Conservation (phyloP, 2,329 filamentous ascomycete genomes). For the Myriosclerotinia duriaeana region DNA sequence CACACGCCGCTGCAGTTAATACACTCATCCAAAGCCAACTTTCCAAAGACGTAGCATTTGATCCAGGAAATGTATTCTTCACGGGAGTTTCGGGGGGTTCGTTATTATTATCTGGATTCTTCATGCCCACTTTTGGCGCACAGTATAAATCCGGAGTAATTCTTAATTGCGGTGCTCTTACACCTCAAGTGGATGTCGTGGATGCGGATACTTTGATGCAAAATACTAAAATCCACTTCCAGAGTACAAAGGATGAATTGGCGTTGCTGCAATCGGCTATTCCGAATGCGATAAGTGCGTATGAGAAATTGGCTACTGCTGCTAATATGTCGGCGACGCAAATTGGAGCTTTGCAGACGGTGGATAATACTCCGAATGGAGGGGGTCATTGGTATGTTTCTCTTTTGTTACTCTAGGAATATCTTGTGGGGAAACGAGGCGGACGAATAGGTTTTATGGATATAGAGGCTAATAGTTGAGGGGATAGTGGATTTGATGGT, state of each 20-base stretch:
- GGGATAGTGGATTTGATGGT: constrained; percentile 52
- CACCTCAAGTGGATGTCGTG: constrained; percentile 53
- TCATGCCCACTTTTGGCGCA: constrained; percentile 51
- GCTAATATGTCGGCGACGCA: constrained; percentile 48
- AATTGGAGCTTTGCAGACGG: constrained; percentile 55
- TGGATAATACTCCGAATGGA: constrained; percentile 55
- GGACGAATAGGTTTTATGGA: too few species aligned
- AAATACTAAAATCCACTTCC: constrained; percentile 55
- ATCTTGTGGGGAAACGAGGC: too few species aligned
- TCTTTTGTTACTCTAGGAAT: background rate
- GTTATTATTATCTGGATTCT: constrained; percentile 56
- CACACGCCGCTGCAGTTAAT: constrained; percentile 55
- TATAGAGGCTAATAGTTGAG: background rate
- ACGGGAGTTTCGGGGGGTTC: constrained; percentile 57
- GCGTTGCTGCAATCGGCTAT: constrained; percentile 48
- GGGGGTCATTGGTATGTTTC: constrained; percentile 51
- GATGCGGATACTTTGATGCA: constrained; percentile 46
- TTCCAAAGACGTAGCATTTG: constrained; percentile 54
- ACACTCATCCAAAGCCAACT: constrained; percentile 52
- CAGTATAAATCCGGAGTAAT: constrained; percentile 48
- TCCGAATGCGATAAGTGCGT: constrained; percentile 51
- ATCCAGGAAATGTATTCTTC: constrained; percentile 54
- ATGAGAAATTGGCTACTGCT: constrained; percentile 48
- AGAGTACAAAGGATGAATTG: constrained; percentile 55
- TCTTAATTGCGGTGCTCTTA: constrained; percentile 55